Conservation (phyloP, 306 rosid genomes). For the Canavalia gladiata region DNA sequence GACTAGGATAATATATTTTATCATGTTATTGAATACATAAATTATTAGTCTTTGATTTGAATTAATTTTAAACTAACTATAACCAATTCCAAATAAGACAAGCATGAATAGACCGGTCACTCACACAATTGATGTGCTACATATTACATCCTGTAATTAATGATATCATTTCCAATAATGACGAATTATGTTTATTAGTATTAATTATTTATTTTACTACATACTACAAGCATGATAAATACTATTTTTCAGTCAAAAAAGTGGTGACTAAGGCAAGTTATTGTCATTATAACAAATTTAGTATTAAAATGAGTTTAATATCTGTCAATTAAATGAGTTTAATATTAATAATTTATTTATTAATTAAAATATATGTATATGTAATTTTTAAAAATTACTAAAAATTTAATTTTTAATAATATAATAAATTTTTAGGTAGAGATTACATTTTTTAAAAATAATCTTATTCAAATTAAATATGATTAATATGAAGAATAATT, state of each 20-base stretch:
- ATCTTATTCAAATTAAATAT: too few relatives aligned
- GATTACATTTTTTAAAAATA: too few relatives aligned
- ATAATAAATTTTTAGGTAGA: too few relatives aligned
- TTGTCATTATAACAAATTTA: background rate
- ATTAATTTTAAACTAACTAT: background rate
- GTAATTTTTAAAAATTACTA: too few relatives aligned
- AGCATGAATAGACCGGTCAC: background rate
- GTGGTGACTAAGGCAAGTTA: background rate
- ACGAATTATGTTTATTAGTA: background rate
- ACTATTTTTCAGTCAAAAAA: background rate
- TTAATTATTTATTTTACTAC: background rate
- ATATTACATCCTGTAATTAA: background rate
- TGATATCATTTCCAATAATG: background rate
- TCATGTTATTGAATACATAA: background rate
- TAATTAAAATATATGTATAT: too few relatives aligned
- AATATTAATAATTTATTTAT: too few relatives aligned
- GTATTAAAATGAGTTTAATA: background rate
- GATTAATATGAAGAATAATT: too few relatives aligned
- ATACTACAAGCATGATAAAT: background rate
- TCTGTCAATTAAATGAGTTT: too few relatives aligned
- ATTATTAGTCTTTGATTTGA: constrained; percentile 5
- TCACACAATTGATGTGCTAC: background rate
- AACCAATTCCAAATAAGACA: background rate
- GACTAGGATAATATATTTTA: constrained; percentile 22
- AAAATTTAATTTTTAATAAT: too few relatives aligned